Evolutionary conservation across 1,139 yeast species (phyloP), one percentile per base, ranked within the genome.

Genomic region (Kodamaea sp.): DNA sequence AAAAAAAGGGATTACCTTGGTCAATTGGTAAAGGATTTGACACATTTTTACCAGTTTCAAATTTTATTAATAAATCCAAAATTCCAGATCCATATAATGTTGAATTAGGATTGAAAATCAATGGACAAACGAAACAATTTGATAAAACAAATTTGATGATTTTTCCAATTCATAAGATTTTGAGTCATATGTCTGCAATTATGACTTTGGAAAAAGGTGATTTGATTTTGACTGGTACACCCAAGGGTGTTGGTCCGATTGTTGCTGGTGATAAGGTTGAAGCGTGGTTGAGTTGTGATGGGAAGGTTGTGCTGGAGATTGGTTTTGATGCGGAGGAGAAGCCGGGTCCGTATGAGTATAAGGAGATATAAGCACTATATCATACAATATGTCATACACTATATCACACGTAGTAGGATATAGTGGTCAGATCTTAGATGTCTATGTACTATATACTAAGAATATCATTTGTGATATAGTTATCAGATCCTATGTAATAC

Each of bases 1-100:
- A 92, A 64, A 78, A 75, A 66, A 88, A 88, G 61, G 97, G 98
- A 2, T 73, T 92, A 41, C 98, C 98, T 9, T 92, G 99, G 99
- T 67, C 94, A 5, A 87, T 90, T 50, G 96, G 94, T 29, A 94
- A 92, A 61, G 98, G 98, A 0, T 92, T 89, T 58, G 98, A 92
- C 58, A 92, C 98, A 0, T 92, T 92, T 60, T 71, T 87, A 57
- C 98, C 98, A 2, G 63, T 92, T 20, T 82, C 95, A 7, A 63
- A 69, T 24, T 78, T 80, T 50, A 82, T 92, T 42, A 76, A 90
- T 8, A 84, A 84, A 55, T 62, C 60, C 2, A 61, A 71, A 46
- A 79, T 89, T 43, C 75, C 83, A 3, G 88, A 86, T 52, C 94
- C 95, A 2, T 80, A 86, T 54, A 73, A 82, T 36, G 90, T 80